phyloP scores from a whole-genome alignment of 1,139 yeast species.

The Zygoascus hellenicus region DNA sequence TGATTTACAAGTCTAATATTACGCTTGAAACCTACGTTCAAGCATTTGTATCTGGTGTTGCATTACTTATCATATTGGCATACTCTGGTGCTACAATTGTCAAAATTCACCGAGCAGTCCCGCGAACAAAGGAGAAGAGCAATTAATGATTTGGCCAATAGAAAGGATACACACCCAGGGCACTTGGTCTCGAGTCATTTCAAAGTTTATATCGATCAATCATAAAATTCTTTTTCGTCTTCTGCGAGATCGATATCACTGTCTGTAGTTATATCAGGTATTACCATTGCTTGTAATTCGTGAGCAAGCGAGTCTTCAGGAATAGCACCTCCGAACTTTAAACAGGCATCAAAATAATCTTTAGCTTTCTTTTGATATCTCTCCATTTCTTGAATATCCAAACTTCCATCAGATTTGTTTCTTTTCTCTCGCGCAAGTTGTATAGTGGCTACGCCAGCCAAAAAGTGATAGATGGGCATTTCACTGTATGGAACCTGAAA shows the following conservation, averaged over 20 bases:
- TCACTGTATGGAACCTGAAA: slow-evolving; percentile 43
- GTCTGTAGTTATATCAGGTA: too few relatives aligned
- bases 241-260: too few relatives aligned
- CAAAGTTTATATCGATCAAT: slow-evolving; percentile 20
- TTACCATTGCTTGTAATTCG: slow-evolving; percentile 8
- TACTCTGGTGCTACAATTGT: slow-evolving; percentile 4
- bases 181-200: not conserved
- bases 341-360: slow-evolving; percentile 32
- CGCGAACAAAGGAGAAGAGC: too few relatives aligned
- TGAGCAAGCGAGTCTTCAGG: slow-evolving; percentile 22
- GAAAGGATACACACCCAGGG: too few relatives aligned
- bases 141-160: too few relatives aligned
- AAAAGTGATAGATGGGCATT: slow-evolving; percentile 40
- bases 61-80: slow-evolving; percentile 7
- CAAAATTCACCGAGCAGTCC: not conserved
- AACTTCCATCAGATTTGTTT: not conserved
- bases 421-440: slow-evolving; percentile 18
- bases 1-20: not conserved
- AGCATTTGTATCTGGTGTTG: slow-evolving; percentile 5
- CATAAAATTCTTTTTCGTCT: too few relatives aligned
- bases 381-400: slow-evolving; percentile 1
- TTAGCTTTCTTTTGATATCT: slow-evolving; percentile 20
- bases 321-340: slow-evolving; percentile 26
- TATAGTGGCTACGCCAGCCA: slow-evolving; percentile 24
- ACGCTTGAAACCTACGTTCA: slow-evolving; percentile 6